A percentile compares a stretch with the other conserved stretches of the same genome.
Evolutionary conservation across 768 basidiomycete species (phyloP).

Genomic region (Lepiota brunneoincarnata): DNA sequence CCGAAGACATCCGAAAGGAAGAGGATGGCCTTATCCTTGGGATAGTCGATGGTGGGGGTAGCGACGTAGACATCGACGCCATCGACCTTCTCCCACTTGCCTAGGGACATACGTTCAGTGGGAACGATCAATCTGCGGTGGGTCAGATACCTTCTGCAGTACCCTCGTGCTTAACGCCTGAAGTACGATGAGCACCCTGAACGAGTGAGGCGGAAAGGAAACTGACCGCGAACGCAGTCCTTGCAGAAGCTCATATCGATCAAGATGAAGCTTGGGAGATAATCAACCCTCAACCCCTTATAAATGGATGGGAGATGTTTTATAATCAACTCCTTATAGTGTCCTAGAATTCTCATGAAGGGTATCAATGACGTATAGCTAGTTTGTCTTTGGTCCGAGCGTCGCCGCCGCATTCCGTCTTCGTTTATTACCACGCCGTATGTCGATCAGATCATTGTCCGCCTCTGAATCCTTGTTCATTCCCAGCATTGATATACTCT

Average conservation of each 20-base stretch:
- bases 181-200: not conserved
- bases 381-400: constrained; percentile 8
- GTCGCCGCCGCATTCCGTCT: constrained; percentile 24
- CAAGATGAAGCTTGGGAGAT: not conserved
- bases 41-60: constrained; percentile 46
- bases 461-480: constrained; percentile 66
- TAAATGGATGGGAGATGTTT: not conserved
- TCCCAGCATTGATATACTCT: constrained; percentile 59
- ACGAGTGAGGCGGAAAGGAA: not conserved
- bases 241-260: constrained; percentile 38
- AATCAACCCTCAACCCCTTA: not conserved
- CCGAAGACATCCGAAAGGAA: constrained; percentile 56
- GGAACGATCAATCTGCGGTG: not conserved
- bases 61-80: constrained; percentile 53
- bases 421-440: constrained; percentile 71
- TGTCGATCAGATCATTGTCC: constrained; percentile 75
- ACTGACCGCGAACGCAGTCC: constrained; percentile 52
- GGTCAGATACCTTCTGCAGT: constrained; percentile 35
- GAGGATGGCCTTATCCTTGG: constrained; percentile 55
- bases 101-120: constrained; percentile 23
- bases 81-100: constrained; percentile 42
- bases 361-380: not conserved
- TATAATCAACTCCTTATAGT: too few relatives aligned
- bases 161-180: constrained; percentile 53
- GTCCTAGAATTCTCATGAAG: too few relatives aligned